Percentiles rank a stretch among this genome's conserved stretches.
Evolutionary conservation across 2,329 filamentous ascomycete species (phyloP).

Genomic region (Stagonosporopsis chrysanthemi): DNA sequence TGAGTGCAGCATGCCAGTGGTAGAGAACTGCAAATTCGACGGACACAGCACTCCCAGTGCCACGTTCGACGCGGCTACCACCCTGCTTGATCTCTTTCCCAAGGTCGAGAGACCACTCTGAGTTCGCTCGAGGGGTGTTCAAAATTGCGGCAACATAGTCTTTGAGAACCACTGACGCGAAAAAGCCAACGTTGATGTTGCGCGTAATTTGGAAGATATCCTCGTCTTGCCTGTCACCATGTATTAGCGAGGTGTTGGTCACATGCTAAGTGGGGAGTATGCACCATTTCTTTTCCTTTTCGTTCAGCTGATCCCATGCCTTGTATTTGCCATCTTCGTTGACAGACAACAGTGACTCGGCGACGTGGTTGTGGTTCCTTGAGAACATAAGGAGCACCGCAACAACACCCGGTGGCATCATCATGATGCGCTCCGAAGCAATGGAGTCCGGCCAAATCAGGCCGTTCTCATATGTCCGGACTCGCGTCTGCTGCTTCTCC

Average conservation of each 20-base stretch:
- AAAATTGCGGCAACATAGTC: conserved; percentile 83
- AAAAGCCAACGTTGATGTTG: conserved; percentile 60
- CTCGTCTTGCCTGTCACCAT: conserved; percentile 32
- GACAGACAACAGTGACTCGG: conserved; percentile 76
- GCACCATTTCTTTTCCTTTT: conserved; percentile 48
- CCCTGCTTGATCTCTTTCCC: conserved; percentile 63
- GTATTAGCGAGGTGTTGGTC: conserved; percentile 42
- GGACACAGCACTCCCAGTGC: conserved; percentile 81
- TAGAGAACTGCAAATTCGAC: conserved; percentile 89
- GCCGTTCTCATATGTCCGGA: conserved; percentile 71
- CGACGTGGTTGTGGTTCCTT: conserved; percentile 83
- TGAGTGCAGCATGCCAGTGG: conserved; percentile 83
- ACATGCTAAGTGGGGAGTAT: conserved; percentile 43
- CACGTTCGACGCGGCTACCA: conserved; percentile 66
- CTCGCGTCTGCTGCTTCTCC: conserved; percentile 68
- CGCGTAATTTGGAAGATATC: conserved; percentile 64
- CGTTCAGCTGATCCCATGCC: conserved; percentile 69
- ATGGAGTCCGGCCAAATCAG: conserved; percentile 74
- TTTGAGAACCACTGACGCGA: conserved; percentile 71
- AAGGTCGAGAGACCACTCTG: conserved; percentile 83
- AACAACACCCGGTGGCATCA: conserved; percentile 72
- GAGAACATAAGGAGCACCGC: conserved; percentile 72
- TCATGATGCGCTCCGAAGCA: conserved; percentile 68
- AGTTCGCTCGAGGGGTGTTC: conserved; percentile 73
- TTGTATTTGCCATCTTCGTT: conserved; percentile 81